phyloP scores from a whole-genome alignment of 345 rosid genomes.

The Mangifera indica region DNA sequence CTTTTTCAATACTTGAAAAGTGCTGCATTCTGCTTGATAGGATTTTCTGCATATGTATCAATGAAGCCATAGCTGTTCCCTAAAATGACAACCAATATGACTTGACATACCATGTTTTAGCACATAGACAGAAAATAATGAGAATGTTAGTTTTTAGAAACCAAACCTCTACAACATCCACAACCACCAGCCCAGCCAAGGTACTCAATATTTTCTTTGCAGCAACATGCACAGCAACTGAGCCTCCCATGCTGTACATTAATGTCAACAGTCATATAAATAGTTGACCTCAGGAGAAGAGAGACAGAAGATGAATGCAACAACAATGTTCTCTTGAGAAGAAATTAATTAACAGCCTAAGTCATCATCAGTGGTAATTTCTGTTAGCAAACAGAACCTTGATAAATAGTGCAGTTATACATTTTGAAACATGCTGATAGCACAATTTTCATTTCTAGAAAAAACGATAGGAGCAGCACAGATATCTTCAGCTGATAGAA shows the following conservation, averaged over 20 bases:
- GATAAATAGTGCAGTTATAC: background rate
- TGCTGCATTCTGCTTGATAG: slow-evolving; percentile 86
- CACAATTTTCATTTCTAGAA: background rate
- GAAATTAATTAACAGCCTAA: background rate
- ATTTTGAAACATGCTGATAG: background rate
- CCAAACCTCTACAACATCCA: slow-evolving; percentile 96
- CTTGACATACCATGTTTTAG: slow-evolving; percentile 21
- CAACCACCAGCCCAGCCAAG: slow-evolving; percentile 85
- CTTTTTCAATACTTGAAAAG: slow-evolving; percentile 81
- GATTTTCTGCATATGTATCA: slow-evolving; percentile 92
- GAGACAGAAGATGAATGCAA: background rate
- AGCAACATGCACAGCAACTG: slow-evolving; percentile 92
- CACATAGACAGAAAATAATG: slow-evolving; percentile 19
- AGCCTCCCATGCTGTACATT: slow-evolving; percentile 88
- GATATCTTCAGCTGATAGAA: background rate
- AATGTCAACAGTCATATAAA: slow-evolving; percentile 2
- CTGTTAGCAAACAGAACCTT: background rate
- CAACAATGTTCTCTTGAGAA: background rate
- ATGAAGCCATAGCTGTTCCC: slow-evolving; percentile 96
- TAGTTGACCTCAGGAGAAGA: background rate
- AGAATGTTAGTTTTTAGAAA: slow-evolving; percentile 13
- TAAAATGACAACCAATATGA: slow-evolving; percentile 28
- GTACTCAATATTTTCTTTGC: slow-evolving; percentile 65
- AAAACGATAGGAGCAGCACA: background rate
- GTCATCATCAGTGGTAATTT: background rate